Evolutionary conservation across 805 yeast genomes (phyloP).

Genomic region (Cyberlindnera subsufficiens): DNA sequence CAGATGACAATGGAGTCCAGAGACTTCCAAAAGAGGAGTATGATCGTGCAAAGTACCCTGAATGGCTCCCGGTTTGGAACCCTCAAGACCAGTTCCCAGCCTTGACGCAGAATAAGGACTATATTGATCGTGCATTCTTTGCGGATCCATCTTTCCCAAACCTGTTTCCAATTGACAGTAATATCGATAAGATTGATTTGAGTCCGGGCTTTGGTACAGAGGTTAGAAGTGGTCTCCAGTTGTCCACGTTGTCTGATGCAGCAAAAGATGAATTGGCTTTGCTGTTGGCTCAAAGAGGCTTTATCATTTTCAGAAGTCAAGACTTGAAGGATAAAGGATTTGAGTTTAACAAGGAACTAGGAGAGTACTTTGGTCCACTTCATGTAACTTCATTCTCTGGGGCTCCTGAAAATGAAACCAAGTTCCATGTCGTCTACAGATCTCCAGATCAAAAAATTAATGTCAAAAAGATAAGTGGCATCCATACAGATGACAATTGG

Average conservation of each 20-base stretch:
- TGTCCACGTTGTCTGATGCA: slow-evolving; percentile 44
- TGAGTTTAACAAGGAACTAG: slow-evolving; percentile 42
- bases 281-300: slow-evolving; percentile 63
- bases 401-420: slow-evolving; percentile 54
- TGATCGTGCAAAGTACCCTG: slow-evolving; percentile 37
- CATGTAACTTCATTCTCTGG: slow-evolving; percentile 76
- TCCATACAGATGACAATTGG: slow-evolving; percentile 68
- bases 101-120: slow-evolving; percentile 42
- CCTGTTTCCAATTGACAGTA: slow-evolving; percentile 37
- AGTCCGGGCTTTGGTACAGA: slow-evolving; percentile 75
- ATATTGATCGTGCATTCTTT: slow-evolving; percentile 53
- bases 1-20: slow-evolving; percentile 39
- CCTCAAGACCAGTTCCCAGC: slow-evolving; percentile 49
- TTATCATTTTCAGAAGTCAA: slow-evolving; percentile 59
- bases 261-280: slow-evolving; percentile 69
- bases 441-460: slow-evolving; percentile 20
- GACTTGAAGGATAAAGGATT: slow-evolving; percentile 58
- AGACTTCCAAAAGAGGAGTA: slow-evolving; percentile 36
- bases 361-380: slow-evolving; percentile 59
- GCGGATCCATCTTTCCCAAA: slow-evolving; percentile 52
- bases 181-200: slow-evolving; percentile 32
- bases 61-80: slow-evolving; percentile 65
- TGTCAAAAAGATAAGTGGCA: slow-evolving; percentile 43
- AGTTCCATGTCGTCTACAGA: slow-evolving; percentile 43
- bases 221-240: slow-evolving; percentile 48